Evolutionary conservation across 2,329 filamentous ascomycete genomes (phyloP).

Genomic region (Trichophyton schoenleinii): DNA sequence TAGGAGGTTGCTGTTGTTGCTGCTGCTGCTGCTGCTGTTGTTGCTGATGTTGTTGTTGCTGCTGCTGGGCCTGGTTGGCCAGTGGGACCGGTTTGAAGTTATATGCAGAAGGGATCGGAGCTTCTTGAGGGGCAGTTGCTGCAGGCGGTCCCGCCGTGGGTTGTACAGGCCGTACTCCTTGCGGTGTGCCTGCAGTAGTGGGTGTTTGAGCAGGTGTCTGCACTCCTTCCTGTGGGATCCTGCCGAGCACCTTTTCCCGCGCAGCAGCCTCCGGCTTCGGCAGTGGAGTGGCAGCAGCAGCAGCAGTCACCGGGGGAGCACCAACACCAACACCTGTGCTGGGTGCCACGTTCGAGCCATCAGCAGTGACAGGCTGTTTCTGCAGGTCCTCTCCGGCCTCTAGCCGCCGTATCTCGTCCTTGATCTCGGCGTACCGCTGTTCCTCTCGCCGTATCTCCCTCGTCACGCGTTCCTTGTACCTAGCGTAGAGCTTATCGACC

Average conservation of each 20-base stretch:
- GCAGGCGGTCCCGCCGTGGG: background rate
- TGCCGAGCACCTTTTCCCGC: background rate
- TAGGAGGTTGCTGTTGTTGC: background rate
- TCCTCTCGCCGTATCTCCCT: conserved; percentile 64
- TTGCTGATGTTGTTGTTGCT: too few species aligned
- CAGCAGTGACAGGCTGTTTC: background rate
- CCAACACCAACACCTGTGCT: background rate
- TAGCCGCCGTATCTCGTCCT: conserved; percentile 56
- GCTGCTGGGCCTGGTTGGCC: background rate
- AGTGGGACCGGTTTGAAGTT: background rate
- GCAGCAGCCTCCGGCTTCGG: background rate
- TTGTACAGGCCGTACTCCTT: background rate
- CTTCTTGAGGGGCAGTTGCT: background rate
- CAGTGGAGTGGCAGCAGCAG: background rate
- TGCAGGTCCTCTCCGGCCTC: conserved; percentile 34
- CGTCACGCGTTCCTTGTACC: conserved; percentile 60
- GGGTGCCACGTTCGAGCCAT: background rate
- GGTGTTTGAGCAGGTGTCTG: background rate
- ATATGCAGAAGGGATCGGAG: background rate
- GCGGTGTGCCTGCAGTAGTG: background rate
- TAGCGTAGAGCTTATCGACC: conserved; percentile 59
- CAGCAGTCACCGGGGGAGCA: background rate
- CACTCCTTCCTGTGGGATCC: background rate
- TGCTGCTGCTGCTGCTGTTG: background rate
- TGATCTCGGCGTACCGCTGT: conserved; percentile 48